These are phyloP conservation scores for Fusarium oligoseptatum DNA, from an alignment of 2,329 filamentous ascomycete species.

Conservation along the genomic window DNA sequence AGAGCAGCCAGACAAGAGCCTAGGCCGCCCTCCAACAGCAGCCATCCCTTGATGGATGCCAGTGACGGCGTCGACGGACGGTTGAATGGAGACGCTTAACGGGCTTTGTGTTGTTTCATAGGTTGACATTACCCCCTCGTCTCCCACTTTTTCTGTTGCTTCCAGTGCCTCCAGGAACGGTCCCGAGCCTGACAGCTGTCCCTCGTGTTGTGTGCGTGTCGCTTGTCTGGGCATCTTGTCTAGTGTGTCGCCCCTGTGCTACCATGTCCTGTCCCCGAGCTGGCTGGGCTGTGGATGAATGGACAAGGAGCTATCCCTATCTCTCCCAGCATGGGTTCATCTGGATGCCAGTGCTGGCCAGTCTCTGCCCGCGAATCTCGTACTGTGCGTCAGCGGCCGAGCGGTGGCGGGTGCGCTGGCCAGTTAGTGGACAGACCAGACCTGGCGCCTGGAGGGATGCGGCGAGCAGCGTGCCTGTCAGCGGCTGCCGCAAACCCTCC, in stretches of 20 bases:
- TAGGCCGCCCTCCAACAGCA: slow-evolving; percentile 23
- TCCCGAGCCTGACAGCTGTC: slow-evolving; percentile 27
- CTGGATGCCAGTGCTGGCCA: slow-evolving; percentile 11
- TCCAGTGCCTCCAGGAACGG: slow-evolving; percentile 25
- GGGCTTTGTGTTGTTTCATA: slow-evolving; percentile 39
- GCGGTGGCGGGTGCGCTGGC: slow-evolving; percentile 23
- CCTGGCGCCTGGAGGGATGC: slow-evolving; percentile 13
- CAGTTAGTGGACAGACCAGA: slow-evolving; percentile 6
- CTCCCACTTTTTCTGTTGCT: slow-evolving; percentile 21
- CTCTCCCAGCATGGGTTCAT: slow-evolving; percentile 28
- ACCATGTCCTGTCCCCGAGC: neutral
- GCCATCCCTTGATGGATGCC: slow-evolving; percentile 12
- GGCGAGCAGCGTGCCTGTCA: slow-evolving; percentile 28
- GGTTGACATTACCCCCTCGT: slow-evolving; percentile 28
- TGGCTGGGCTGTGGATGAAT: slow-evolving; percentile 7
- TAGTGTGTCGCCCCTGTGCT: slow-evolving; percentile 17
- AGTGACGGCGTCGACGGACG: slow-evolving; percentile 24
- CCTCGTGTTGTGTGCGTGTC: slow-evolving; percentile 16
- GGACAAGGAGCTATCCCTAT: slow-evolving; percentile 13
- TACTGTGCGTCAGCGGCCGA: slow-evolving; percentile 28
- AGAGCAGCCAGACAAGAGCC: slow-evolving; percentile 32
- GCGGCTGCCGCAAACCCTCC: slow-evolving; percentile 21
- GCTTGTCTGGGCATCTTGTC: slow-evolving; percentile 12
- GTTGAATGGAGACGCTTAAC: slow-evolving; percentile 24
- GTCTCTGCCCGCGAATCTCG: slow-evolving; percentile 6